These are phyloP conservation scores for Vitis rotundifolia DNA, from an alignment of 164 flowering plant genomes.

Conservation along the genomic window DNA sequence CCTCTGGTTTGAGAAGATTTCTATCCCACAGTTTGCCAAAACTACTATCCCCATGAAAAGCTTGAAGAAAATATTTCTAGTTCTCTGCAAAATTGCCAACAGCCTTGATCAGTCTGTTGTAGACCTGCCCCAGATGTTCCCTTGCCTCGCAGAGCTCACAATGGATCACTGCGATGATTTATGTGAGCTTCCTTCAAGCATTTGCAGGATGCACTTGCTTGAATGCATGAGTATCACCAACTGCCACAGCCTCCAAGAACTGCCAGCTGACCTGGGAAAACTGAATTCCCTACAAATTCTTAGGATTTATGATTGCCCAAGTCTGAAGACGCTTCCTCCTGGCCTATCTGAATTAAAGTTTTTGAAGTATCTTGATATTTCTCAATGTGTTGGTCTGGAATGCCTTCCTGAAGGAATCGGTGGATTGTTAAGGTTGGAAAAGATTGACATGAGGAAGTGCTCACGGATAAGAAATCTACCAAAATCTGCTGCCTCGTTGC, in stretches of 20 bases:
- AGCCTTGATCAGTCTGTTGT: slow-evolving; percentile 29
- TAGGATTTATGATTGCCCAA: slow-evolving; percentile 63
- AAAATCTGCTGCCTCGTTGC: slow-evolving; percentile 29
- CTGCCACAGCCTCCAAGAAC: slow-evolving; percentile 56
- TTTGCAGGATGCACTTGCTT: slow-evolving; percentile 44
- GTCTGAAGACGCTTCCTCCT: slow-evolving; percentile 47
- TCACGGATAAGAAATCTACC: slow-evolving; percentile 48
- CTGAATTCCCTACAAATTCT: slow-evolving; percentile 45
- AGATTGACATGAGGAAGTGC: slow-evolving; percentile 87
- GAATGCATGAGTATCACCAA: slow-evolving; percentile 61
- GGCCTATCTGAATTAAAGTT: slow-evolving; percentile 41
- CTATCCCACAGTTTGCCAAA: slow-evolving; percentile 33
- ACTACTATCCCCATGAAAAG: slow-evolving; percentile 31
- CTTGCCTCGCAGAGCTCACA: slow-evolving; percentile 58
- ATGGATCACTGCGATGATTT: slow-evolving; percentile 75
- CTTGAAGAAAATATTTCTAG: slow-evolving; percentile 55
- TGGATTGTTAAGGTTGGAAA: slow-evolving; percentile 46
- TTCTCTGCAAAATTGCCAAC: slow-evolving; percentile 54
- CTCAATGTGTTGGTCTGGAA: slow-evolving; percentile 63
- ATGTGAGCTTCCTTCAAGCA: slow-evolving; percentile 44
- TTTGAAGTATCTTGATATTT: slow-evolving; percentile 64
- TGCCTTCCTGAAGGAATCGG: slow-evolving; percentile 65
- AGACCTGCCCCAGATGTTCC: slow-evolving; percentile 49
- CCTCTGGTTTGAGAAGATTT: slow-evolving; percentile 79
- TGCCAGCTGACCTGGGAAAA: slow-evolving; percentile 51